Conservation (phyloP, 345 rosid species). For the Pistacia vera region DNA sequence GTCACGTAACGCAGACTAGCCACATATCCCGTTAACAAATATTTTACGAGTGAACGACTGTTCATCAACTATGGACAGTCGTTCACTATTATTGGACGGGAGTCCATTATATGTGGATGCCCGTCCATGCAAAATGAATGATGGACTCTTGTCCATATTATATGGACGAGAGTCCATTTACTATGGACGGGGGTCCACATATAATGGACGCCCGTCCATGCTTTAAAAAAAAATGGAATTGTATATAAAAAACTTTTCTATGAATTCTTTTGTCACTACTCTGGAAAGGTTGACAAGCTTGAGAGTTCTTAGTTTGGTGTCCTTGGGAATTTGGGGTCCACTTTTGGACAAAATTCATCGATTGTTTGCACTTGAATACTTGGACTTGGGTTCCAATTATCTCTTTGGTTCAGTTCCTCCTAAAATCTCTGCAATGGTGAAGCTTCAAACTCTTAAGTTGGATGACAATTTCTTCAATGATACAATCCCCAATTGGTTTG, state of each 20-base stretch:
- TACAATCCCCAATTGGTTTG: constrained; percentile 59
- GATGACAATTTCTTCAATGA: constrained; percentile 67
- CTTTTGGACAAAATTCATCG: constrained; percentile 74
- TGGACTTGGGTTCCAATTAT: constrained; percentile 70
- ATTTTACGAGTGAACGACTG: too few relatives aligned
- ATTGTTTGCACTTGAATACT: constrained; percentile 55
- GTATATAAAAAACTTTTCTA: constrained; percentile 40
- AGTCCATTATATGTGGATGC: too few relatives aligned
- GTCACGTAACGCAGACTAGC: too few relatives aligned
- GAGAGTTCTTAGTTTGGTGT: constrained; percentile 58
- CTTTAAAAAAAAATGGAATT: too few relatives aligned
- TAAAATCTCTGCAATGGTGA: constrained; percentile 59
- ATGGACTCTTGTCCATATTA: too few relatives aligned
- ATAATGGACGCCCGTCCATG: too few relatives aligned
- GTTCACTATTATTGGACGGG: too few relatives aligned
- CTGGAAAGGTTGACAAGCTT: constrained; percentile 57
- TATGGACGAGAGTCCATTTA: too few relatives aligned
- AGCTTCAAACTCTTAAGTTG: constrained; percentile 53
- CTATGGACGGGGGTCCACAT: too few relatives aligned
- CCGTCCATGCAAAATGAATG: too few relatives aligned
- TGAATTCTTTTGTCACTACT: constrained; percentile 70
- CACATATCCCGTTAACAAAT: too few relatives aligned
- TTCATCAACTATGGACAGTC: too few relatives aligned
- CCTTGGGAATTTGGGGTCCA: constrained; percentile 80
- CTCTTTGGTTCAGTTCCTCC: constrained; percentile 71